Percentiles rank a stretch among this genome's conserved stretches.
These are phyloP conservation scores for Fusarium kyushuense DNA, from an alignment of 2,329 filamentous ascomycete species.

Conservation along the genomic window DNA sequence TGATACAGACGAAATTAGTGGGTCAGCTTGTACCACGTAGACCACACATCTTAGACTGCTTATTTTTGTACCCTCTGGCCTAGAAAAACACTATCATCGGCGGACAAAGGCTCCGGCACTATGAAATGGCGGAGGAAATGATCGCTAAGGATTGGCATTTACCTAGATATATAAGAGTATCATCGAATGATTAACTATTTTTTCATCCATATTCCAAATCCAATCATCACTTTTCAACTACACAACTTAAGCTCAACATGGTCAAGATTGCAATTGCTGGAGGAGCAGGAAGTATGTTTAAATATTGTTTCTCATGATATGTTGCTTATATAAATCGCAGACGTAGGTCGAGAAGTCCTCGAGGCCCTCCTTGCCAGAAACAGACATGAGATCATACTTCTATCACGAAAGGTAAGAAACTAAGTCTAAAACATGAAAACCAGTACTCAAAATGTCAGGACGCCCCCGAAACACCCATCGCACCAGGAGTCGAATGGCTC, in stretches of 20 bases:
- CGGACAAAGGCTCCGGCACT: not conserved
- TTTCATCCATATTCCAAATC: no score
- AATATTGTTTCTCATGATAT: not conserved
- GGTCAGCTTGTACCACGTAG: no score
- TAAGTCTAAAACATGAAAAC: accelerated
- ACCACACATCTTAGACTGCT: no score
- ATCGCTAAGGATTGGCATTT: accelerated
- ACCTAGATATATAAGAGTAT: not conserved
- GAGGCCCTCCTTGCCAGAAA: constrained; percentile 61
- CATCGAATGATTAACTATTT: no score
- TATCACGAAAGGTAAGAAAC: constrained; percentile 59
- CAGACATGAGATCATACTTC: constrained; percentile 65
- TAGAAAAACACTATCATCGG: not conserved
- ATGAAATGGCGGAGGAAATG: constrained; percentile 2
- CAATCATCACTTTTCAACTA: accelerated
- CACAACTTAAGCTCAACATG: constrained; percentile 12
- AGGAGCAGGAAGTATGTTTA: constrained; percentile 38
- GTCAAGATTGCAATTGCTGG: constrained; percentile 44
- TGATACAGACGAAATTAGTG: no score
- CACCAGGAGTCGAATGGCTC: constrained; percentile 21
- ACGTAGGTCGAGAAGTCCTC: constrained; percentile 65
- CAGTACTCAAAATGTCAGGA: constrained; percentile 10
- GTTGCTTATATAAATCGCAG: constrained; percentile 47
- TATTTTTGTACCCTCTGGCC: no score
- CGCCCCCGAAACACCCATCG: constrained; percentile 5